Evolutionary conservation across 208 protist species (phyloP).

Genomic region (Herpetomonas samuelpessoai): DNA sequence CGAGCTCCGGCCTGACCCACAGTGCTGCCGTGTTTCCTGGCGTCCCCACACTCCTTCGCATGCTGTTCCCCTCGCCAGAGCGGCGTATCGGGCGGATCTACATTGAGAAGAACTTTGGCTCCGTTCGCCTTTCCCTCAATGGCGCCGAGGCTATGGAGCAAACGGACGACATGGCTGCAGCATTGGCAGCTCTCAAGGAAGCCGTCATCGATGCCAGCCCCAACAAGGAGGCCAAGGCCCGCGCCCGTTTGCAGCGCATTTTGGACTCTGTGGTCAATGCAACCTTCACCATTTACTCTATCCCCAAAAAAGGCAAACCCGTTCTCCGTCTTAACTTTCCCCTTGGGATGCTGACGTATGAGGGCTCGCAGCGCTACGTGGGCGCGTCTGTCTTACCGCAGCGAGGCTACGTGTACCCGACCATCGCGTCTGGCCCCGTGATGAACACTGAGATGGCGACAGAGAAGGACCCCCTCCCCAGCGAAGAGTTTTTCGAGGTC

Average conservation of each 20-base stretch:
- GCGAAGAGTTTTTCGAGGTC: not conserved
- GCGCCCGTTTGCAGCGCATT: constrained; percentile 6
- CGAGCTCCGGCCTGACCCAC: constrained; percentile 83
- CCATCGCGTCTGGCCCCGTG: not conserved
- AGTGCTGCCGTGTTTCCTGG: constrained; percentile 47
- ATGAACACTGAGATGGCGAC: not conserved
- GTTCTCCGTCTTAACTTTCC: constrained; percentile 45
- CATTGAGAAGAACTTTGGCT: constrained; percentile 71
- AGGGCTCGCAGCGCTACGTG: constrained; percentile 24
- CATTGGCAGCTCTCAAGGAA: no score
- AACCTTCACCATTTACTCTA: constrained; percentile 56
- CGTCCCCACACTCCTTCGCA: constrained; percentile 33
- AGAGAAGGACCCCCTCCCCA: not conserved
- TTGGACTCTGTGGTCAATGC: constrained; percentile 49
- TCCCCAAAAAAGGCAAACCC: constrained; percentile 34
- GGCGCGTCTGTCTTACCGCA: constrained; percentile 21
- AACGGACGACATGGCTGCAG: not conserved
- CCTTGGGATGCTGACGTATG: constrained; percentile 53
- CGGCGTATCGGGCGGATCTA: constrained; percentile 50
- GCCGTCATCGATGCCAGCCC: not conserved
- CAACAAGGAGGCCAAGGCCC: not conserved
- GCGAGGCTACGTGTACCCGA: constrained; percentile 3
- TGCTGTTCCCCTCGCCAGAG: constrained; percentile 32
- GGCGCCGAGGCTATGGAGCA: constrained; percentile 10
- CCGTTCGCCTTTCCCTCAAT: constrained; percentile 39